Evolutionary conservation across 371 early-diverging fungal species (phyloP).

Genomic region (Rhizopus arrhizus): DNA sequence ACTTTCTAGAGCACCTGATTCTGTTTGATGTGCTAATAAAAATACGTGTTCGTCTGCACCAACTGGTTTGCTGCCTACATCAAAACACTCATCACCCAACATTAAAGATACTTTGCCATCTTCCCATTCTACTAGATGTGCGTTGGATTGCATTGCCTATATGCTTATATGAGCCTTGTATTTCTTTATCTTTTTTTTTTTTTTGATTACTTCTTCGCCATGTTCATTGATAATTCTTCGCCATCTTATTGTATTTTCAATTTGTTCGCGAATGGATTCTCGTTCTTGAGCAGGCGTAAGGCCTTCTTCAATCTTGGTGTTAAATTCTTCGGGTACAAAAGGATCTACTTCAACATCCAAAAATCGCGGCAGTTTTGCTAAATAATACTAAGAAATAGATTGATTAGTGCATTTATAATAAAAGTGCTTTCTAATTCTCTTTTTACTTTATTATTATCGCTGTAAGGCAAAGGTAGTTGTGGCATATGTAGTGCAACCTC

Average conservation of each 20-base stretch:
- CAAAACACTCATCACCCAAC: slow-evolving; percentile 79
- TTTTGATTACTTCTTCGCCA: slow-evolving; percentile 36
- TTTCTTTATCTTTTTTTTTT: slow-evolving; percentile 11
- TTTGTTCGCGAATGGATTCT: slow-evolving; percentile 56
- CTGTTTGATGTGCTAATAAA: slow-evolving; percentile 64
- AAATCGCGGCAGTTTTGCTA: slow-evolving; percentile 76
- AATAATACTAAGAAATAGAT: slow-evolving; percentile 50
- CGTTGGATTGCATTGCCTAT: slow-evolving; percentile 71
- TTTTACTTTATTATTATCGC: slow-evolving; percentile 40
- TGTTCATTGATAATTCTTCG: slow-evolving; percentile 48
- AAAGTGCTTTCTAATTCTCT: background rate
- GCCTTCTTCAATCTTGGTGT: slow-evolving; percentile 48
- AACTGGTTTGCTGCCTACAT: slow-evolving; percentile 60
- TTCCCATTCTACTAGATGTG: slow-evolving; percentile 82
- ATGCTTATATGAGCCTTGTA: slow-evolving; percentile 15
- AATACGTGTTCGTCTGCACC: slow-evolving; percentile 64
- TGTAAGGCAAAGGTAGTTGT: slow-evolving; percentile 39
- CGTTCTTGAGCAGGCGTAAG: slow-evolving; percentile 42
- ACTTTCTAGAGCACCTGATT: slow-evolving; percentile 68
- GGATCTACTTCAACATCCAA: slow-evolving; percentile 70
- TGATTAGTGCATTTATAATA: background rate
- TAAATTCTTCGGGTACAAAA: slow-evolving; percentile 67
- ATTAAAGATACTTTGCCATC: slow-evolving; percentile 76
- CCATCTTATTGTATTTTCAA: slow-evolving; percentile 84
- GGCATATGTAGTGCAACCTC: slow-evolving; percentile 44